phyloP scores from a whole-genome alignment of 2,329 filamentous ascomycete species.

The Aspergillus versicolor region DNA sequence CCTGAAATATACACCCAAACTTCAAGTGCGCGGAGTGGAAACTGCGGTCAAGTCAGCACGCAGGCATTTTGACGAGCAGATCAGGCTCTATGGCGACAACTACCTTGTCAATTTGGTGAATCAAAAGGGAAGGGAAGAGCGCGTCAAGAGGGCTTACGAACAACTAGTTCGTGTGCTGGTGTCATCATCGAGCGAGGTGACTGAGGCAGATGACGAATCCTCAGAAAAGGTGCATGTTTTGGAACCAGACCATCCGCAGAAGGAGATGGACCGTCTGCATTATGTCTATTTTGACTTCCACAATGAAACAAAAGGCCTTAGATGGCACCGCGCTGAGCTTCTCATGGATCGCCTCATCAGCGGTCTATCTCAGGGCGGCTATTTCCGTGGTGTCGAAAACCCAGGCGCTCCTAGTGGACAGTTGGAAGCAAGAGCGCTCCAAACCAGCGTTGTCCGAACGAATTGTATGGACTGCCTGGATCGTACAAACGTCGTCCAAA shows the following conservation, averaged over 20 bases:
- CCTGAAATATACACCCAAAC: slow-evolving; percentile 83
- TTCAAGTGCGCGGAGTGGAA: slow-evolving; percentile 84
- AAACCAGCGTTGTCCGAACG: slow-evolving; percentile 89
- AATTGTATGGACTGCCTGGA: slow-evolving; percentile 99
- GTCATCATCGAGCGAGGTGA: slow-evolving; percentile 64
- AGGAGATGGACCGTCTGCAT: slow-evolving; percentile 79
- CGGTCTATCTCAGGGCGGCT: slow-evolving; percentile 74
- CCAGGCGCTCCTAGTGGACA: slow-evolving; percentile 68
- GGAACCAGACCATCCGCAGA: slow-evolving; percentile 59
- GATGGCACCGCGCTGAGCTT: slow-evolving; percentile 87
- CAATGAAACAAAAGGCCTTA: slow-evolving; percentile 91
- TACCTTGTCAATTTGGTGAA: slow-evolving; percentile 98
- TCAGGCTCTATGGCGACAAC: slow-evolving; percentile 90
- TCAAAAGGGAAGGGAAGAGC: slow-evolving; percentile 85
- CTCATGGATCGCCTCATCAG: slow-evolving; percentile 79
- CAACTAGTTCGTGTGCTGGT: slow-evolving; percentile 77
- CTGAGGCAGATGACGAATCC: slow-evolving; percentile 64
- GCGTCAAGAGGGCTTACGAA: slow-evolving; percentile 91
- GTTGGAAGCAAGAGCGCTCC: slow-evolving; percentile 75
- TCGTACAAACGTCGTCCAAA: slow-evolving; percentile 96
- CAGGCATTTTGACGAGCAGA: slow-evolving; percentile 91
- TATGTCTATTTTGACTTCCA: slow-evolving; percentile 99
- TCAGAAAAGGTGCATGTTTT: slow-evolving; percentile 80
- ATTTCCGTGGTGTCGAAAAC: slow-evolving; percentile 89
- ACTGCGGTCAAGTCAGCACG: slow-evolving; percentile 74